These are phyloP conservation scores for Patellaria atrata DNA, from an alignment of 495 filamentous ascomycete species.

Conservation along the genomic window DNA sequence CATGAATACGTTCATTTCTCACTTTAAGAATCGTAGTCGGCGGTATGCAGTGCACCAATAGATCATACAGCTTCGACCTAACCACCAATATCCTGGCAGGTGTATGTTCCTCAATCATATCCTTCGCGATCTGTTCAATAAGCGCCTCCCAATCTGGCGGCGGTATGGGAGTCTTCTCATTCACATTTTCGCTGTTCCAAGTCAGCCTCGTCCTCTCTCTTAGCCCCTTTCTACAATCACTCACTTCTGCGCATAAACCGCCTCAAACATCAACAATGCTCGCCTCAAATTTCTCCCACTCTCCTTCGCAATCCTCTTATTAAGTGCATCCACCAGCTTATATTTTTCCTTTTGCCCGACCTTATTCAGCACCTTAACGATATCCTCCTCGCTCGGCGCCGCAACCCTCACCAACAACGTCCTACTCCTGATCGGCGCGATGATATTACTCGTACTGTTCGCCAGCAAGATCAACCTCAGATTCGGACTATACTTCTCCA, in stretches of 20 bases:
- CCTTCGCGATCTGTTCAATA: conserved; percentile 70
- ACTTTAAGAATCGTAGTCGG: conserved; percentile 83
- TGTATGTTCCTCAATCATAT: conserved; percentile 83
- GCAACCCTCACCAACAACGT: conserved; percentile 84
- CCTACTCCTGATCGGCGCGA: conserved; percentile 82
- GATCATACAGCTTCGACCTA: conserved; percentile 83
- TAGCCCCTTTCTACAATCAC: too few relatives aligned
- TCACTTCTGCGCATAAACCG: conserved; percentile 92
- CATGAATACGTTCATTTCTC: conserved; percentile 3
- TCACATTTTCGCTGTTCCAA: conserved; percentile 64
- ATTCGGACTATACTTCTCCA: conserved; percentile 99
- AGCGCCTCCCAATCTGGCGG: conserved; percentile 94
- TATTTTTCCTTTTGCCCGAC: conserved; percentile 69
- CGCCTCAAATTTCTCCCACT: conserved; percentile 81
- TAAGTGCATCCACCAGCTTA: conserved; percentile 51
- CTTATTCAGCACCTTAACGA: conserved; percentile 56
- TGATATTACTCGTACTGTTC: conserved; percentile 93
- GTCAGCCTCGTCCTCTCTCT: too few relatives aligned
- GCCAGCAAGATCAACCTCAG: conserved; percentile 79
- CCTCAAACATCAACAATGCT: conserved; percentile 89
- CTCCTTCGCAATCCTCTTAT: conserved; percentile 75
- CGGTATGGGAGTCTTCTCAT: conserved; percentile 74
- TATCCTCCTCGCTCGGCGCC: conserved; percentile 73
- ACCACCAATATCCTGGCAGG: conserved; percentile 75
- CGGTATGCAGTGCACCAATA: conserved; percentile 92